A percentile compares a stretch with the other conserved stretches of the same genome.
Evolutionary conservation across 2,329 filamentous ascomycete genomes (phyloP).

Genomic region (Emergomyces africanus): DNA sequence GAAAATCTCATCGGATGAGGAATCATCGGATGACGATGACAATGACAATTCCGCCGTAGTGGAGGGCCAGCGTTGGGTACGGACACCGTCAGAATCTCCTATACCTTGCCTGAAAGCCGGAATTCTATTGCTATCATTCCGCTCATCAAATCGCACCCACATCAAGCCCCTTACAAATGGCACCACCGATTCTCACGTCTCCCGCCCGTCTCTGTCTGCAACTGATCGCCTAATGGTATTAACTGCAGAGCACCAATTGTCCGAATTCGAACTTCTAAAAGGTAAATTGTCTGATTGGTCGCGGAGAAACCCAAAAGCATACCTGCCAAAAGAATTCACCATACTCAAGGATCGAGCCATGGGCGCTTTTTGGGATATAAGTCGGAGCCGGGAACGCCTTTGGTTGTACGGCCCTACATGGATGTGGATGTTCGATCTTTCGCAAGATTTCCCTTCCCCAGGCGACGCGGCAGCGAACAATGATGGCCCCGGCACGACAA

Average conservation of each 20-base stretch:
- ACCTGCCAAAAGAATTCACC: constrained; percentile 61
- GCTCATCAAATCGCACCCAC: constrained; percentile 26
- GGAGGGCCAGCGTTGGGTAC: constrained; percentile 58
- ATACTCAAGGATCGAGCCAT: constrained; percentile 68
- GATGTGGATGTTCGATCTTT: constrained; percentile 84
- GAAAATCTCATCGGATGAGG: constrained; percentile 34
- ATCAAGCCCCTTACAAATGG: constrained; percentile 32
- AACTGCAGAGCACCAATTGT: constrained; percentile 53
- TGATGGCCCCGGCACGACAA: constrained; percentile 15
- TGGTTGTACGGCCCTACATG: constrained; percentile 84
- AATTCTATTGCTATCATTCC: constrained; percentile 57
- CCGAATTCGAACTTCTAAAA: constrained; percentile 65
- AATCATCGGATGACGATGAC: constrained; percentile 29
- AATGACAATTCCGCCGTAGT: constrained; percentile 32
- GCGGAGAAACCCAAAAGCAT: constrained; percentile 62
- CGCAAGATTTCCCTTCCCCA: constrained; percentile 47
- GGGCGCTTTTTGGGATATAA: constrained; percentile 71
- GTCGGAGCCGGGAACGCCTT: constrained; percentile 44
- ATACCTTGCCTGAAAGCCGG: constrained; percentile 55
- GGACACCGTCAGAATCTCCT: constrained; percentile 56
- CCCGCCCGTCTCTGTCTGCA: constrained; percentile 17
- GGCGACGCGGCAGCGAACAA: constrained; percentile 17
- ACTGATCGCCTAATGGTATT: constrained; percentile 48
- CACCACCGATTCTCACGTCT: constrained; percentile 15
- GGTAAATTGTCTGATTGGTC: constrained; percentile 78